Evolutionary conservation across 495 filamentous ascomycete species (phyloP), one percentile per base, ranked within the genome.

Genomic region (Annulohypoxylon nitens): DNA sequence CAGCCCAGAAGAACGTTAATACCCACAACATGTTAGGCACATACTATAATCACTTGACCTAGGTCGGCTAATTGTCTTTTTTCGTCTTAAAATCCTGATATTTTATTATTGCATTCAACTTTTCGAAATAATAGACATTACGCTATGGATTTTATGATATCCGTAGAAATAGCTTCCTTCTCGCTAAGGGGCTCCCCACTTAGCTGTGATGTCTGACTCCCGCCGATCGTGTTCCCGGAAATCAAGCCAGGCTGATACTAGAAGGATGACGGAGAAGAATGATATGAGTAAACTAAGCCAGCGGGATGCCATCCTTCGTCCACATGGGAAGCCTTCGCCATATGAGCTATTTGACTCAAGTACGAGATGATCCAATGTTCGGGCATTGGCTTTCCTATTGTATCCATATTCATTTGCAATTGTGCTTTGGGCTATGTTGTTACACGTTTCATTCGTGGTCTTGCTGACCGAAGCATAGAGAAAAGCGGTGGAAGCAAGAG

Each of bases 231-330:
- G 51, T 36, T 73, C 59, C 9, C 70, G 70, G 37, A 73, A 64
- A 20, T 73, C 70, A 2, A 68, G 20, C 70, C 70, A 64, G 3
- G 70, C 45, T 26, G 70, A 73, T 26, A 64, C 26, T 0, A 64
- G 12, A 4, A 73, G 50, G 10, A 68, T 33, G 7, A 41, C 48
- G 4, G 70, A 73, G 53, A 73, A 64, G 23, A 73, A 3, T 4
- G 70, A 64, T 43, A 73, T 68, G 18, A 68, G 18, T 54, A 73
- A 34, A 41, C 41, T 53, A 3, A 73, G 60, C 64, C 70, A 73
- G 10, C 59, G 51, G 4, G 64, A 64, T n/a, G 11, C 47, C 18
- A 47, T 43, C 34, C 30, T 45, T n/a, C 34, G 20, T 26, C 50
- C 58, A n/a, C 55, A 63, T 3, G 4, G 11, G 33, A 20, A 23